Conservation (phyloP, 1,284 basidiomycete species). For the Cryptococcus depauperatus region DNA sequence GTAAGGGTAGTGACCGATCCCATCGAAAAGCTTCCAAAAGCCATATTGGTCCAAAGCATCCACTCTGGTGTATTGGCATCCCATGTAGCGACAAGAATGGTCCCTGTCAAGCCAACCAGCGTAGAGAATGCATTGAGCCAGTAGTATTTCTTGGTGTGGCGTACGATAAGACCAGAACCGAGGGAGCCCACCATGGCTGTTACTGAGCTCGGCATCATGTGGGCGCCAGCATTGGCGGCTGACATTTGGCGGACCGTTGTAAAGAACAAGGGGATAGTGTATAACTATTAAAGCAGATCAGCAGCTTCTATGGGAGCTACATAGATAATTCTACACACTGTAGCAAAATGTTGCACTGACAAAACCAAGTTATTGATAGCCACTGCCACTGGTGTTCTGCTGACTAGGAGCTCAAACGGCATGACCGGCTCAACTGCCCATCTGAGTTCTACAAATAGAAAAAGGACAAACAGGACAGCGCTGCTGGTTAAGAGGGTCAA, state of each 20-base stretch:
- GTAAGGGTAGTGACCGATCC: slow-evolving; percentile 35
- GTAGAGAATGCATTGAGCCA: slow-evolving; percentile 46
- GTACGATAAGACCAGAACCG: slow-evolving; percentile 76
- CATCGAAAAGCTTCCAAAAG: slow-evolving; percentile 17
- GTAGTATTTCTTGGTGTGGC: slow-evolving; percentile 71
- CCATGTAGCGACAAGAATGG: slow-evolving; percentile 27
- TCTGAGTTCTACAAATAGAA: slow-evolving; percentile 64
- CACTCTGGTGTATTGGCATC: slow-evolving; percentile 49
- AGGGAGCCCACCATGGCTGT: slow-evolving; percentile 73
- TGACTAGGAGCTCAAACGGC: slow-evolving; percentile 64
- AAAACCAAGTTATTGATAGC: slow-evolving; percentile 64
- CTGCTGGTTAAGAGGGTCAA: slow-evolving; percentile 57
- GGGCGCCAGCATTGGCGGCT: slow-evolving; percentile 65
- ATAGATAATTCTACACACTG: slow-evolving; percentile 51
- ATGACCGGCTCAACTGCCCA: slow-evolving; percentile 73
- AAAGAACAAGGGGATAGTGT: slow-evolving; percentile 80
- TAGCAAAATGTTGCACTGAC: slow-evolving; percentile 62
- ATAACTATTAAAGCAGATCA: slow-evolving; percentile 52
- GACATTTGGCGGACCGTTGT: slow-evolving; percentile 70
- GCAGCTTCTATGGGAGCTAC: slow-evolving; percentile 1
- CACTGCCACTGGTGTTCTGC: slow-evolving; percentile 63
- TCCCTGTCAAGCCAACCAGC: slow-evolving; percentile 17
- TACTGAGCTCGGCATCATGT: slow-evolving; percentile 79
- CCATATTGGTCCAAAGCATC: slow-evolving; percentile 52
- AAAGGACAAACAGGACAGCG: slow-evolving; percentile 52